Percentiles rank a stretch among this genome's conserved stretches.
These are phyloP conservation scores for Aspergillus hortae DNA, from an alignment of 2,329 filamentous ascomycete genomes.

Conservation along the genomic window DNA sequence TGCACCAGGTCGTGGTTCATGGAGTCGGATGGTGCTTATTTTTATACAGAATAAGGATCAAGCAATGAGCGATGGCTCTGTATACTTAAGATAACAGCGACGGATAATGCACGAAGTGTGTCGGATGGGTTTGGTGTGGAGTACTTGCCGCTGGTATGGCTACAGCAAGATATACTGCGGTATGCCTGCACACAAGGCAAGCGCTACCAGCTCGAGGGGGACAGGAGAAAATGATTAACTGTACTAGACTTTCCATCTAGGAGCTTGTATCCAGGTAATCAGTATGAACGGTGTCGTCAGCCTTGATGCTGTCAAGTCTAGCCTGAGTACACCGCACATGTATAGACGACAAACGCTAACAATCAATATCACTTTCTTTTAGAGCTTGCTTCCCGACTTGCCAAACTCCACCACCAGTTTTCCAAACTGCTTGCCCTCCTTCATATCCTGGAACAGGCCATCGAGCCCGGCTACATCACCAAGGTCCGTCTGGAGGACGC, in stretches of 20 bases:
- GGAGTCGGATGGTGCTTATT: neutral
- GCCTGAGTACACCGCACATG: neutral
- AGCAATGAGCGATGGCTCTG: slow-evolving; percentile 9
- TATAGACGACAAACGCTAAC: neutral
- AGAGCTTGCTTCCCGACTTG: slow-evolving; percentile 39
- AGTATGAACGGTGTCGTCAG: neutral
- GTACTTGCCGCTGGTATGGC: neutral
- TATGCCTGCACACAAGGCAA: neutral
- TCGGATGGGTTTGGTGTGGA: neutral
- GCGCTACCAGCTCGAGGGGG: neutral
- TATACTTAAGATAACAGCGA: slow-evolving; percentile 11
- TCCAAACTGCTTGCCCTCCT: slow-evolving; percentile 79
- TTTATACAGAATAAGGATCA: slow-evolving; percentile 3
- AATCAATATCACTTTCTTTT: slow-evolving; percentile 9
- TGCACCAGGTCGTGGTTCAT: slow-evolving; percentile 16
- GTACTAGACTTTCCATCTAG: no score
- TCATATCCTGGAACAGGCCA: slow-evolving; percentile 81
- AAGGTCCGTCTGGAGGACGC: slow-evolving; percentile 64
- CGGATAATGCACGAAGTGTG: slow-evolving; percentile 12
- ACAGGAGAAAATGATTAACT: no score
- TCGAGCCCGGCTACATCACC: slow-evolving; percentile 77
- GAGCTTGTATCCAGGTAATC: no score
- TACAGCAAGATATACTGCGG: neutral
- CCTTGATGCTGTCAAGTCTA: neutral
- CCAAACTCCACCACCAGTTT: slow-evolving; percentile 79